A percentile compares a stretch with the other conserved stretches of the same genome.
phyloP scores from a whole-genome alignment of 2,329 filamentous ascomycete genomes.

The Microsporum canis region DNA sequence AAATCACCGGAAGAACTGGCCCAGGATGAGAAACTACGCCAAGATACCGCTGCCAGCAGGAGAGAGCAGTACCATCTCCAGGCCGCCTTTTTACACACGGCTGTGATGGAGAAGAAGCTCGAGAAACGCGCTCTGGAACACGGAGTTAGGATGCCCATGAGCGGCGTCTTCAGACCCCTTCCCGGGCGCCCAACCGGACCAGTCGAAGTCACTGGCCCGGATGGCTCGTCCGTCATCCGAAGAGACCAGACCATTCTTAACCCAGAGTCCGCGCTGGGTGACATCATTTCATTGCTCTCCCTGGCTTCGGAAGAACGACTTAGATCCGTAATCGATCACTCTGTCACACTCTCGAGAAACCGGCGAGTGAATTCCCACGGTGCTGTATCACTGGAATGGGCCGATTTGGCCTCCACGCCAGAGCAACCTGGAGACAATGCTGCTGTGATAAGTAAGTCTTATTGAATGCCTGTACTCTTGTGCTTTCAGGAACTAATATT shows the following conservation, averaged over 20 bases:
- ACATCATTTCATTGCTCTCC: slow-evolving; percentile 72
- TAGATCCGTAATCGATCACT: slow-evolving; percentile 64
- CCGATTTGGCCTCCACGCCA: slow-evolving; percentile 46
- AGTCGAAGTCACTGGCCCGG: slow-evolving; percentile 45
- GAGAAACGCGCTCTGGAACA: slow-evolving; percentile 49
- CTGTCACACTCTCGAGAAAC: slow-evolving; percentile 56
- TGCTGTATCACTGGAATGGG: slow-evolving; percentile 63
- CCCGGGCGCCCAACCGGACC: slow-evolving; percentile 31
- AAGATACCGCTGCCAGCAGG: slow-evolving; percentile 53
- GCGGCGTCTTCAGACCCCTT: slow-evolving; percentile 39
- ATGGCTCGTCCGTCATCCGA: slow-evolving; percentile 52
- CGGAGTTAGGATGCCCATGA: slow-evolving; percentile 48
- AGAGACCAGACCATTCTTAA: slow-evolving; percentile 61
- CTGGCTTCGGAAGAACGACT: slow-evolving; percentile 72
- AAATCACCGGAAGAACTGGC: slow-evolving; percentile 9
- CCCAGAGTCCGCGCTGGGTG: slow-evolving; percentile 59
- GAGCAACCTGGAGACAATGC: neutral
- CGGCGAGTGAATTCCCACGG: slow-evolving; percentile 72
- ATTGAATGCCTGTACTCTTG: neutral
- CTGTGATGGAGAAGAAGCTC: slow-evolving; percentile 43
- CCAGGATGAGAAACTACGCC: slow-evolving; percentile 47
- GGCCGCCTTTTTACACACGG: slow-evolving; percentile 60
- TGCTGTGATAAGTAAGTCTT: neutral
- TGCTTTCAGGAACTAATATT: neutral
- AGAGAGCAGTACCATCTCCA: slow-evolving; percentile 58